phyloP scores from a whole-genome alignment of 2,329 filamentous ascomycete species.

The Ophiostoma himal-ulmi region DNA sequence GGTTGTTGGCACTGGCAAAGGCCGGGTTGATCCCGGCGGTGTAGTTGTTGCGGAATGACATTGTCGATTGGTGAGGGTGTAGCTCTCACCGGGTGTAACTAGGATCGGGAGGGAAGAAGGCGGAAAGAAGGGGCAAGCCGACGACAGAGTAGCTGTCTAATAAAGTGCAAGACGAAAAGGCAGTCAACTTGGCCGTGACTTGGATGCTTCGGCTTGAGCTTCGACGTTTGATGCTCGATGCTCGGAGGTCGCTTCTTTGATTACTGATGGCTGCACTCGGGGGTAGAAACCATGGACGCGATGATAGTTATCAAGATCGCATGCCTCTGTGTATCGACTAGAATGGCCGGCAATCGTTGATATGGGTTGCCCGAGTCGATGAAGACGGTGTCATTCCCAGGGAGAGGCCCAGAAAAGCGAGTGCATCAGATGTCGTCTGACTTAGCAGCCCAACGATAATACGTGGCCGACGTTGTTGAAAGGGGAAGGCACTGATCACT shows the following conservation, averaged over 20 bases:
- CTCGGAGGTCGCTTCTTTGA: not conserved
- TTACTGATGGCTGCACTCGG: slow-evolving; percentile 15
- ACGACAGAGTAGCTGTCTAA: not conserved
- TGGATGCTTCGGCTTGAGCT: not conserved
- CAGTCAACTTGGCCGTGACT: not conserved
- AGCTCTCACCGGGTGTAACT: not conserved
- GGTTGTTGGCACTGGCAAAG: slow-evolving; percentile 38
- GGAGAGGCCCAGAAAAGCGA: not conserved
- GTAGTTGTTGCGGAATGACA: slow-evolving; percentile 43
- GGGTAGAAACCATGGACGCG: slow-evolving; percentile 20
- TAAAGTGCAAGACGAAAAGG: not conserved
- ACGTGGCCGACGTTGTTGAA: slow-evolving; percentile 17
- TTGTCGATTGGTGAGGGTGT: slow-evolving; percentile 25
- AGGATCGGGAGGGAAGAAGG: not conserved
- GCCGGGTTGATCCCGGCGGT: slow-evolving; percentile 44
- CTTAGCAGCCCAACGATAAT: slow-evolving; percentile 6
- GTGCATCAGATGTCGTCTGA: slow-evolving; percentile 6
- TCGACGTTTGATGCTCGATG: not conserved
- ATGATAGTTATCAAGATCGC: slow-evolving; percentile 10
- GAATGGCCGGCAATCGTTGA: not conserved
- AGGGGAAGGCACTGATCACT: slow-evolving; percentile 2
- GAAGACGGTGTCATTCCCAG: not conserved
- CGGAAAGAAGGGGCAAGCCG: not conserved
- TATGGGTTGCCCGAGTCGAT: not conserved
- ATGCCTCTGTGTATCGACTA: not conserved